phyloP scores from a whole-genome alignment of 768 basidiomycete genomes.

The Kwoniella newhampshirensis region DNA sequence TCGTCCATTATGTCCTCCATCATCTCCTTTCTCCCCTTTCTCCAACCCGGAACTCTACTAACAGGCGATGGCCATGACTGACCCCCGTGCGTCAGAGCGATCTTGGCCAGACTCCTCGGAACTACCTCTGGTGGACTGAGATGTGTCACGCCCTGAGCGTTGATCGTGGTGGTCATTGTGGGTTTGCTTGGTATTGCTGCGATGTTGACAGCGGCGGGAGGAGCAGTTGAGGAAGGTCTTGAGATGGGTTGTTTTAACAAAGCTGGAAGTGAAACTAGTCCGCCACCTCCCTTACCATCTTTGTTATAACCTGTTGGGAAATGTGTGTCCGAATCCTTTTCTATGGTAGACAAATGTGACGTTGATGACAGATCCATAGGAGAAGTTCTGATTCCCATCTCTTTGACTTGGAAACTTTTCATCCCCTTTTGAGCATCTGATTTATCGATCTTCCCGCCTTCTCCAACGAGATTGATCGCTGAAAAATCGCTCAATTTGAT shows the following conservation, averaged over 20 bases:
- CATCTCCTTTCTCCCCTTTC: constrained; percentile 37
- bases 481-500: constrained; percentile 43
- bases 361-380: constrained; percentile 3
- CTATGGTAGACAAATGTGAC: no score
- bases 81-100: background rate
- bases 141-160: background rate
- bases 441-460: background rate
- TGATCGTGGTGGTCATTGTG: background rate
- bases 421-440: background rate
- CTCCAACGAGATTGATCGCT: constrained; percentile 32
- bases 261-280: background rate
- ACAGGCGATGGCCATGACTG: constrained; percentile 34
- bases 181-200: background rate
- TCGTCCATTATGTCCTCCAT: constrained; percentile 46
- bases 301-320: no score
- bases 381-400: constrained; percentile 9
- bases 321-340: constrained; percentile 1
- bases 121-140: constrained; percentile 13
- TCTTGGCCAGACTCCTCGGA: background rate
- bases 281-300: background rate
- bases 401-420: background rate
- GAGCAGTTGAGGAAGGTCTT: constrained; percentile 14
- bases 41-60: constrained; percentile 38
- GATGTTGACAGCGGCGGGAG: background rate
- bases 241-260: constrained; percentile 15